Conservation (phyloP, 441 rosid genomes). For the Biscutella auriculata region DNA sequence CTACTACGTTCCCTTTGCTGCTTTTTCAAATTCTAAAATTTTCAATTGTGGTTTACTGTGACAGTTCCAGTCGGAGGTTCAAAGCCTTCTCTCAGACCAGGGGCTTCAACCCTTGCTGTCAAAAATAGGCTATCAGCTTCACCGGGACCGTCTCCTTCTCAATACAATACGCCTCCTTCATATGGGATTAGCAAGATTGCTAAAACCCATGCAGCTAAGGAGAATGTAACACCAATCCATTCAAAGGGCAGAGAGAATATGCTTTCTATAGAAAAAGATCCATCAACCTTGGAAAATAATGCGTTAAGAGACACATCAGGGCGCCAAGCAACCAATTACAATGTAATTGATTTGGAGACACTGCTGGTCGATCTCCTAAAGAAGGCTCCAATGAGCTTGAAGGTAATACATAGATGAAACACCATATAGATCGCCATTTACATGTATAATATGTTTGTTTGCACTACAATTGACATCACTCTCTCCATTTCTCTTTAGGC, state of each 20-base stretch:
- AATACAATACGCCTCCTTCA: conserved; percentile 45
- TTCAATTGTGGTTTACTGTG: conserved; percentile 7
- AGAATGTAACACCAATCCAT: conserved; percentile 30
- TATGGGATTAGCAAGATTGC: conserved; percentile 33
- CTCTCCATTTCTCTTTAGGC: conserved; percentile 34
- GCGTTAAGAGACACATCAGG: conserved; percentile 33
- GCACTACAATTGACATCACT: neutral
- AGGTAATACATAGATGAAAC: conserved; percentile 38
- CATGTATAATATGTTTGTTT: conserved; percentile 2
- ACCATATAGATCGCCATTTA: conserved; percentile 3
- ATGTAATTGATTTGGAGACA: conserved; percentile 55
- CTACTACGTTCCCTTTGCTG: conserved; percentile 3
- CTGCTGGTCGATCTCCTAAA: conserved; percentile 45
- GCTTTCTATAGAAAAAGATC: conserved; percentile 44
- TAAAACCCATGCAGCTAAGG: conserved; percentile 32
- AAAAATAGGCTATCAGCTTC: conserved; percentile 59
- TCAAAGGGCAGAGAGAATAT: conserved; percentile 42
- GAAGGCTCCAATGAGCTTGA: conserved; percentile 74
- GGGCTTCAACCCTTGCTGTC: conserved; percentile 29
- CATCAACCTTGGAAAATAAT: conserved; percentile 28
- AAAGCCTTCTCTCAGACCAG: conserved; percentile 48
- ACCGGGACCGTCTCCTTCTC: conserved; percentile 63
- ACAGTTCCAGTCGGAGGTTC: conserved; percentile 40
- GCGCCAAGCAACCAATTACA: conserved; percentile 32
- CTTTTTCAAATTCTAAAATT: neutral